phyloP scores from a whole-genome alignment of 2,329 filamentous ascomycete genomes.

The Orbilia ellipsospora region DNA sequence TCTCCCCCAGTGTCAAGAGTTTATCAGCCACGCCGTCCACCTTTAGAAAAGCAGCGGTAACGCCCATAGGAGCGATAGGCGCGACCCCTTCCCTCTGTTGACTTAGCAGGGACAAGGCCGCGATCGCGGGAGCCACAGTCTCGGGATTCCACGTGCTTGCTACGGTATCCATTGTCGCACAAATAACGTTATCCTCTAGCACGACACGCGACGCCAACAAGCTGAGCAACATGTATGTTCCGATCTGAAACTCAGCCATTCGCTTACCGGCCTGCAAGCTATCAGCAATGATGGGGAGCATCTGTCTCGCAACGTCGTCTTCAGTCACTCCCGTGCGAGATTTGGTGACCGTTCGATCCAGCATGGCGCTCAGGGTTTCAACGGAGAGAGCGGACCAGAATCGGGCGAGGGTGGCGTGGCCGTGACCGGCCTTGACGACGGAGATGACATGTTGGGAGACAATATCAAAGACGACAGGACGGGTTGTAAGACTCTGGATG shows the following conservation, averaged over 20 bases:
- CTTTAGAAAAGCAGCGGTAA: slow-evolving; percentile 76
- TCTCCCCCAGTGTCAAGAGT: slow-evolving; percentile 72
- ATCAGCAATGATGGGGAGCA: slow-evolving; percentile 77
- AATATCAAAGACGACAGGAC: slow-evolving; percentile 77
- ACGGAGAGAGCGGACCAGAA: slow-evolving; percentile 93
- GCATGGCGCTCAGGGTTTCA: slow-evolving; percentile 83
- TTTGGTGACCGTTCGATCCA: slow-evolving; percentile 80
- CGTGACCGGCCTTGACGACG: slow-evolving; percentile 75
- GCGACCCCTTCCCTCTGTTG: slow-evolving; percentile 77
- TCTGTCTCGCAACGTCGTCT: slow-evolving; percentile 77
- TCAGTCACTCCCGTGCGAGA: slow-evolving; percentile 72
- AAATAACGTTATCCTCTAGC: slow-evolving; percentile 81
- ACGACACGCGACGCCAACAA: slow-evolving; percentile 85
- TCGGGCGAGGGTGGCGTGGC: slow-evolving; percentile 80
- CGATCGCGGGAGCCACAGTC: slow-evolving; percentile 77
- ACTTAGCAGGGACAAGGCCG: slow-evolving; percentile 82
- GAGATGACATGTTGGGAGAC: slow-evolving; percentile 83
- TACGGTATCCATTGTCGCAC: slow-evolving; percentile 89
- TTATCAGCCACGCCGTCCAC: slow-evolving; percentile 71
- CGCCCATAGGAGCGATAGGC: slow-evolving; percentile 72
- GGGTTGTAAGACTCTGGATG: slow-evolving; percentile 83
- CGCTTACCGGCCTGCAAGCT: slow-evolving; percentile 77
- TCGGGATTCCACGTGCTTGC: slow-evolving; percentile 79
- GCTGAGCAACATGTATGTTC: slow-evolving; percentile 89
- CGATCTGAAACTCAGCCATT: slow-evolving; percentile 81